Evolutionary conservation across 2,329 filamentous ascomycete species (phyloP).

Genomic region (Ascochyta fabae): DNA sequence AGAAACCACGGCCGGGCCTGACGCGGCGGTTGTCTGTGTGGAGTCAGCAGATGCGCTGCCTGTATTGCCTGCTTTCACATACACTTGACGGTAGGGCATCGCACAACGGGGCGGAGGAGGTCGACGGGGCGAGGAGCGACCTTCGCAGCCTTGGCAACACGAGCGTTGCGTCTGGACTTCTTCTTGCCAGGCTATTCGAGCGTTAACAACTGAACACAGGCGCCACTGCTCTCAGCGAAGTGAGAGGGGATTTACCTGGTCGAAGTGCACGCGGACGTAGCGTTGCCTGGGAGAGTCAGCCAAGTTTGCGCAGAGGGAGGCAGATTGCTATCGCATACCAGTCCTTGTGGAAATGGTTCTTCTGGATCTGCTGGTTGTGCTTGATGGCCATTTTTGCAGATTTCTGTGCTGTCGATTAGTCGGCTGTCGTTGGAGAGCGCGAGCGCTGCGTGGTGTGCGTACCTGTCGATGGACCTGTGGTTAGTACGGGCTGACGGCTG

Average conservation of each 20-base stretch:
- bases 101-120: conserved; percentile 93
- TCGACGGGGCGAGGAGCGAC: conserved; percentile 96
- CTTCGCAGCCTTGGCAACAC: conserved; percentile 92
- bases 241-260: conserved; percentile 83
- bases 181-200: conserved; percentile 85
- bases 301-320: conserved; percentile 9
- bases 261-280: conserved; percentile 98
- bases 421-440: conserved; percentile 2
- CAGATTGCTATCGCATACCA: conserved; percentile 52
- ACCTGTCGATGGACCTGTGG: conserved; percentile 43
- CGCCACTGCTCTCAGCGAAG: conserved; percentile 59
- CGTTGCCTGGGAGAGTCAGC: conserved; percentile 72
- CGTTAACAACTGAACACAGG: conserved; percentile 52
- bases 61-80: conserved; percentile 19
- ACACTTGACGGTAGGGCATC: conserved; percentile 95
- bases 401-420: conserved; percentile 30
- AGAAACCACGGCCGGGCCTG: conserved; percentile 96
- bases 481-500: conserved; percentile 40
- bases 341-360: conserved; percentile 77
- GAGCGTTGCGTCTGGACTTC: conserved; percentile 87
- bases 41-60: conserved; percentile 20
- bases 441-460: conserved; percentile 20
- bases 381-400: conserved; percentile 78
- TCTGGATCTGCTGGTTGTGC: conserved; percentile 98
- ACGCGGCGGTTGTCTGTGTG: conserved; percentile 85